phyloP scores from a whole-genome alignment of 441 rosid genomes.

The Corymbia citriodora region DNA sequence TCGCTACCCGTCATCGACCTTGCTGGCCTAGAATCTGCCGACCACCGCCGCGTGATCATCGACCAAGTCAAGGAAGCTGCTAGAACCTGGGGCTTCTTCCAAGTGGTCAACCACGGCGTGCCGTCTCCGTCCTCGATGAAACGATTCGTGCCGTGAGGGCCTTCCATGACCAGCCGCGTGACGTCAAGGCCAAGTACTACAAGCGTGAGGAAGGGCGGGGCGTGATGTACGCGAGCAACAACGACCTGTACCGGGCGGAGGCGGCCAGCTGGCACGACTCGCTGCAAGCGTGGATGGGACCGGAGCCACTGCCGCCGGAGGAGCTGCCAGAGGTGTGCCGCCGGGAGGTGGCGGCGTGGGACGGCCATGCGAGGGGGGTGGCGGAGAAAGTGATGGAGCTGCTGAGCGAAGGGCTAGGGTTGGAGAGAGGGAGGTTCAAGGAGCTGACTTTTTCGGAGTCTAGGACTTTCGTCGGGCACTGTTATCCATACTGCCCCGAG shows the following conservation, averaged over 20 bases:
- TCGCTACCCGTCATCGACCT: slow-evolving; percentile 21
- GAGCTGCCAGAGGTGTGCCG: slow-evolving; percentile 10
- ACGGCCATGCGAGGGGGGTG: not conserved
- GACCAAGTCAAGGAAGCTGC: slow-evolving; percentile 17
- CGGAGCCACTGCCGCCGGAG: not conserved
- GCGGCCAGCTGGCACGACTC: slow-evolving; percentile 24
- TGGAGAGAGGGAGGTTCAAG: slow-evolving; percentile 12
- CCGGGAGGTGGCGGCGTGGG: slow-evolving; percentile 16
- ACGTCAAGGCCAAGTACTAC: slow-evolving; percentile 18
- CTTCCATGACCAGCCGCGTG: slow-evolving; percentile 21
- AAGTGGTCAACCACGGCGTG: slow-evolving; percentile 16
- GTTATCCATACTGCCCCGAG: slow-evolving; percentile 28
- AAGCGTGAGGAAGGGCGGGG: slow-evolving; percentile 4
- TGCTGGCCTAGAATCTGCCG: not conserved
- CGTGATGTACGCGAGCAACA: slow-evolving; percentile 16
- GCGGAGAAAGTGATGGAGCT: slow-evolving; percentile 19
- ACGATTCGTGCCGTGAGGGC: slow-evolving; percentile 13
- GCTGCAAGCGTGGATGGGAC: slow-evolving; percentile 12
- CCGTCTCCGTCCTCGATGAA: not conserved
- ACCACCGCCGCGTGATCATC: not conserved
- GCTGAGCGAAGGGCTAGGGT: slow-evolving; percentile 16
- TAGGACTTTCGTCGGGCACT: slow-evolving; percentile 12
- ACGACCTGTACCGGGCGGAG: slow-evolving; percentile 10
- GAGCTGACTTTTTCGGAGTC: slow-evolving; percentile 1
- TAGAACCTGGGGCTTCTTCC: slow-evolving; percentile 25